Evolutionary conservation across 1,284 basidiomycete genomes (phyloP).

Genomic region (Pisolithus thermaeus): DNA sequence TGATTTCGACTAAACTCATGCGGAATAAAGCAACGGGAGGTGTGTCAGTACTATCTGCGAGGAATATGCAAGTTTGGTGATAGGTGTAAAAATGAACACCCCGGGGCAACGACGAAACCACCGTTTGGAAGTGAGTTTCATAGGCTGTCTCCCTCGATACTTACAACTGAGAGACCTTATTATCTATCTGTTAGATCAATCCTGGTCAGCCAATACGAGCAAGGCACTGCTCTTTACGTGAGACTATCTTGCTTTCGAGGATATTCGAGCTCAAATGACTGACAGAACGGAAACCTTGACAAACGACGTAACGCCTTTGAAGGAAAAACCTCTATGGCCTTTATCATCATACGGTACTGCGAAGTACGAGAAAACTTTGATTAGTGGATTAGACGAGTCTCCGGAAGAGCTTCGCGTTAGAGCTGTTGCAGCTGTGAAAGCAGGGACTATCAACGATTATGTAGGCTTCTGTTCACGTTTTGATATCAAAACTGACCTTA

Average conservation of each 20-base stretch:
- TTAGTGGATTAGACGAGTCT: slow-evolving; percentile 68
- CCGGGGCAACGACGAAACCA: slow-evolving; percentile 25
- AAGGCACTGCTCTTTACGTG: slow-evolving; percentile 39
- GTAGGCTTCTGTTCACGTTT: slow-evolving; percentile 32
- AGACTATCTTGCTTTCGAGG: slow-evolving; percentile 17
- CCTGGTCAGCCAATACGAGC: slow-evolving; percentile 33
- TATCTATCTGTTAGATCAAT: slow-evolving; percentile 30
- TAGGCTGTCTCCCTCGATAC: not conserved
- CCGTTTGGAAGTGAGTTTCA: slow-evolving; percentile 33
- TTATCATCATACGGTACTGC: slow-evolving; percentile 76
- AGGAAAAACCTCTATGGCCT: slow-evolving; percentile 78
- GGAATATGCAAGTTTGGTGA: slow-evolving; percentile 67
- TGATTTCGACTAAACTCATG: not conserved
- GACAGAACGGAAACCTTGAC: slow-evolving; percentile 54
- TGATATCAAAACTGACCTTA: not conserved
- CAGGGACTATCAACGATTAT: slow-evolving; percentile 62
- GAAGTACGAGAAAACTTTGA: slow-evolving; percentile 68
- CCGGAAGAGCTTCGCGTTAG: slow-evolving; percentile 78
- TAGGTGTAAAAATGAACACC: slow-evolving; percentile 66
- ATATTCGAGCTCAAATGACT: slow-evolving; percentile 8
- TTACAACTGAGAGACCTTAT: too few species aligned
- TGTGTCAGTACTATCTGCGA: slow-evolving; percentile 62
- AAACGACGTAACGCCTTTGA: slow-evolving; percentile 51
- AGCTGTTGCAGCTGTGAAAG: slow-evolving; percentile 54
- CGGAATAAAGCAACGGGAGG: slow-evolving; percentile 12